Conservation (phyloP, 169 alveolate genomes). For the Plasmodium ovale region DNA sequence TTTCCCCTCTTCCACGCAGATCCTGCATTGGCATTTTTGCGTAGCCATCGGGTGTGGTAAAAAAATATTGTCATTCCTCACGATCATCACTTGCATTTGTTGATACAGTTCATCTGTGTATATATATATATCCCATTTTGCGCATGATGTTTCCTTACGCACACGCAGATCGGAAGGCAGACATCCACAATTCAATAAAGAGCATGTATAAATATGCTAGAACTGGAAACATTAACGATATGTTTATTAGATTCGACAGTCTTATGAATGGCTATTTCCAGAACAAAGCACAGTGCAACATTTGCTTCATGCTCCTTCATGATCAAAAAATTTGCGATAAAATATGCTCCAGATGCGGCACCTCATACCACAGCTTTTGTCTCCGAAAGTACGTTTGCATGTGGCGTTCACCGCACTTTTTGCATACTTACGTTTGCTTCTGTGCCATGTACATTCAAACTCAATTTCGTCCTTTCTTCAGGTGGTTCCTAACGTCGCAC, state of each 20-base stretch:
- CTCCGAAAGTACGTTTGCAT: conserved; percentile 41
- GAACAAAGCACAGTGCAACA: conserved; percentile 62
- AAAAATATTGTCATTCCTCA: no score
- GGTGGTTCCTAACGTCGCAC: conserved; percentile 76
- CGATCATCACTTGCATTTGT: no score
- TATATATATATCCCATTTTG: no score
- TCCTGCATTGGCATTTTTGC: no score
- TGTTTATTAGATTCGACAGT: conserved; percentile 52
- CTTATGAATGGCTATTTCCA: conserved; percentile 58
- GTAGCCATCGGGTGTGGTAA: no score
- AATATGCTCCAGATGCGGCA: conserved; percentile 41
- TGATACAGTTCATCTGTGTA: no score
- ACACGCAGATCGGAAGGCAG: conserved; percentile 39
- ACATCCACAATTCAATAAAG: conserved; percentile 59
- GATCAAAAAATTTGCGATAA: conserved; percentile 58
- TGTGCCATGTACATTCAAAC: background rate
- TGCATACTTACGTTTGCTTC: background rate
- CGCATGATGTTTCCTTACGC: no score
- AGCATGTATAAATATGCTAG: conserved; percentile 68
- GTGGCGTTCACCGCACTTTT: background rate
- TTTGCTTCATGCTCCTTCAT: conserved; percentile 54
- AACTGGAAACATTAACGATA: conserved; percentile 60
- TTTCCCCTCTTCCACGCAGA: no score
- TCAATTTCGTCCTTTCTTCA: background rate
- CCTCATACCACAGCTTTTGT: conserved; percentile 63